Conservation (phyloP, 805 yeast genomes). For the Trichomonascus vanleenenianus region DNA sequence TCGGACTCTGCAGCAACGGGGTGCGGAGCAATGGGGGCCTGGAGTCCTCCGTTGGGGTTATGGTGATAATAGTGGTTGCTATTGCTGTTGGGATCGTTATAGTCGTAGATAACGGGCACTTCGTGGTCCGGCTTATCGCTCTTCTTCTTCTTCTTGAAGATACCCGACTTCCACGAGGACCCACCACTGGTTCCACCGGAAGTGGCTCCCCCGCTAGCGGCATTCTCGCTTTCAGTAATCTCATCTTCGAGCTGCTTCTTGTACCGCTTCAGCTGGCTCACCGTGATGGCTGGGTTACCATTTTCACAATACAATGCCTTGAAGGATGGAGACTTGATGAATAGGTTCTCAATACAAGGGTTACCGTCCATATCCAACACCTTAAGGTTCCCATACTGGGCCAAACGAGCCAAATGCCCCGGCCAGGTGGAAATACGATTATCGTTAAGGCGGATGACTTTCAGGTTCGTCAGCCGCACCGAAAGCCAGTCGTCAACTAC, state of each 20-base stretch:
- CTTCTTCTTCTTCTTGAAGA: slow-evolving; percentile 1
- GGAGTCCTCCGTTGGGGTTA: neutral
- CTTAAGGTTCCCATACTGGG: slow-evolving; percentile 12
- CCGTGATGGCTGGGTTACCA: slow-evolving; percentile 5
- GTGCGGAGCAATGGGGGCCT: no score
- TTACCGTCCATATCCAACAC: slow-evolving; percentile 23
- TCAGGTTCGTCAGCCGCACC: slow-evolving; percentile 15
- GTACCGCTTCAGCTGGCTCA: neutral
- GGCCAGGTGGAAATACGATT: slow-evolving; percentile 27
- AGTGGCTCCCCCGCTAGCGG: neutral
- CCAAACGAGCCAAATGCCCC: slow-evolving; percentile 16
- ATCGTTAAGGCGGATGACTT: slow-evolving; percentile 17
- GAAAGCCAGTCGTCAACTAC: slow-evolving; percentile 24
- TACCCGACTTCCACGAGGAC: neutral
- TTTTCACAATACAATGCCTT: slow-evolving; percentile 13
- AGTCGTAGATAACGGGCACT: neutral
- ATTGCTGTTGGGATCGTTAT: neutral
- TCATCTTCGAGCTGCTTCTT: neutral
- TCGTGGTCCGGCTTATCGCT: neutral
- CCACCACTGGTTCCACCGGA: no score
- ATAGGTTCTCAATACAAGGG: slow-evolving; percentile 21
- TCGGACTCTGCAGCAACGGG: no score
- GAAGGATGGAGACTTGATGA: slow-evolving; percentile 18
- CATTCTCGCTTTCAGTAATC: neutral
- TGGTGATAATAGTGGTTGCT: neutral